phyloP scores from a whole-genome alignment of 306 rosid species.

The Mimosa pudica region DNA sequence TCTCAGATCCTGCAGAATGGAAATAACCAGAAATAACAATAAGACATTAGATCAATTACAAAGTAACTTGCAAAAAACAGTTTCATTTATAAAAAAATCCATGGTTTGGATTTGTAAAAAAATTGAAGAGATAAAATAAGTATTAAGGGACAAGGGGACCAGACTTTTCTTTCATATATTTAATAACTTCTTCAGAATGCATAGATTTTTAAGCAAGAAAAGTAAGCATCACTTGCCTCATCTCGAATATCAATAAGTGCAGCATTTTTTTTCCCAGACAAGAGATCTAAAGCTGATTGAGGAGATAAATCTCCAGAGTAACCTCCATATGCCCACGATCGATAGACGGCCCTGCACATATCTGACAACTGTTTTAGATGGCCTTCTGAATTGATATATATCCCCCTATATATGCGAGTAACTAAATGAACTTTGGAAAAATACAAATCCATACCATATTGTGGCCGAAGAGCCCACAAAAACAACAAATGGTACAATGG shows the following conservation, averaged over 20 bases:
- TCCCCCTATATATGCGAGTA: constrained; percentile 28
- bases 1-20: constrained; percentile 62
- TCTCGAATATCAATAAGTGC: constrained; percentile 81
- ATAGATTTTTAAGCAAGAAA: constrained; percentile 43
- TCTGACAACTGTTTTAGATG: constrained; percentile 68
- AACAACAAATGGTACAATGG: constrained; percentile 74
- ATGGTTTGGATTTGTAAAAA: not conserved
- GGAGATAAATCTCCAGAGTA: constrained; percentile 92
- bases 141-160: constrained; percentile 23
- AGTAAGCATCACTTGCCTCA: constrained; percentile 70
- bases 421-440: constrained; percentile 33
- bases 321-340: constrained; percentile 79
- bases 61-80: not conserved
- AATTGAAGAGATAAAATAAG: constrained; percentile 20
- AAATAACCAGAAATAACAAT: constrained; percentile 26
- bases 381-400: constrained; percentile 39
- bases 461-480: constrained; percentile 76
- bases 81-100: constrained; percentile 10
- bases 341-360: constrained; percentile 86
- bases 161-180: constrained; percentile 26
- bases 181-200: constrained; percentile 23
- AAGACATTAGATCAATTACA: constrained; percentile 29
- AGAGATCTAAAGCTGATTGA: constrained; percentile 65
- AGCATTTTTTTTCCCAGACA: constrained; percentile 68
- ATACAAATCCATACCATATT: constrained; percentile 71